Percentiles rank a stretch among this genome's conserved stretches.
Evolutionary conservation across 2,329 filamentous ascomycete species (phyloP).

Genomic region (Tolypocladium ophioglossoides): DNA sequence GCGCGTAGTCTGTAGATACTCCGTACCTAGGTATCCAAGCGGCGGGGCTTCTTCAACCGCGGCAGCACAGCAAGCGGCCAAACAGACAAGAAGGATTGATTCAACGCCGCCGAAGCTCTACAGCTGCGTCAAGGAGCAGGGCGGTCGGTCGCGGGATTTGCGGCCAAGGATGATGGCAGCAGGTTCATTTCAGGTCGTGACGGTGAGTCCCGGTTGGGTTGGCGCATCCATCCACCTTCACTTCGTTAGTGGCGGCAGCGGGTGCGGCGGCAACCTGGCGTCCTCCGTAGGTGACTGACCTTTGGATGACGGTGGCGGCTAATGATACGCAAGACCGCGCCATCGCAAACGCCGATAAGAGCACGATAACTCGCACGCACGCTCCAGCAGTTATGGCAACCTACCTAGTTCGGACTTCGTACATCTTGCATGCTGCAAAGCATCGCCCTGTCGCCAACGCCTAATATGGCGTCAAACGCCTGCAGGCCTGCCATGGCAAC

Average conservation of each 20-base stretch:
- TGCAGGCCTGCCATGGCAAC: too few relatives aligned
- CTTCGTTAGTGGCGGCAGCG: background rate
- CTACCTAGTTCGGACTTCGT: too few relatives aligned
- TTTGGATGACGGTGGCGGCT: too few relatives aligned
- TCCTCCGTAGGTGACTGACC: too few relatives aligned
- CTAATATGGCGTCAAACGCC: background rate
- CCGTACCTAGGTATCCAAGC: background rate
- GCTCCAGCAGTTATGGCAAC: too few relatives aligned
- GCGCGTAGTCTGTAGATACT: background rate
- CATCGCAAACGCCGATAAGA: too few relatives aligned
- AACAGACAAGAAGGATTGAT: background rate
- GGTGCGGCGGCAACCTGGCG: background rate
- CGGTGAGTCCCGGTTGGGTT: background rate
- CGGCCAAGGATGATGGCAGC: background rate
- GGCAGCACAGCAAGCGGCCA: background rate
- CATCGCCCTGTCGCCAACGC: background rate
- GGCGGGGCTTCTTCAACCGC: background rate
- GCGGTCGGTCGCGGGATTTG: background rate
- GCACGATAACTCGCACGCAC: too few relatives aligned
- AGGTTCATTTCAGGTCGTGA: background rate
- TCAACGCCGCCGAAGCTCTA: background rate
- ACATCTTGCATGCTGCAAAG: background rate
- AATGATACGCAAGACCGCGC: too few relatives aligned
- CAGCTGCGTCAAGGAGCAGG: background rate
- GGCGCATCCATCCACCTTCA: background rate